A percentile compares a stretch with the other conserved stretches of the same genome.
phyloP scores from a whole-genome alignment of 495 filamentous ascomycete genomes.

The Penicillium parvum region DNA sequence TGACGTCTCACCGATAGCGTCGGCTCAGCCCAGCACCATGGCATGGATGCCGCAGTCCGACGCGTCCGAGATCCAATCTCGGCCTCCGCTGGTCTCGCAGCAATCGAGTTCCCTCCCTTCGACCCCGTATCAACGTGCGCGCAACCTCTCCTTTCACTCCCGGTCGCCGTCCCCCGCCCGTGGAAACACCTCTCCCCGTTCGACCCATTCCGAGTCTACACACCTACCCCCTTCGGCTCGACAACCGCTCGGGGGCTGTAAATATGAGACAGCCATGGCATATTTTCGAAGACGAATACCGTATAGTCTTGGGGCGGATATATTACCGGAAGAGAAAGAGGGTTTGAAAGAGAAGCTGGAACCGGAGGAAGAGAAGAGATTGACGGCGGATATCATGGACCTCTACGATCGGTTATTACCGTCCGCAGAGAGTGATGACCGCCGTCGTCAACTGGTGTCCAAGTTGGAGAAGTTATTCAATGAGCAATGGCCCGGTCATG shows the following conservation, averaged over 20 bases:
- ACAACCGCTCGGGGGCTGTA: slow-evolving; percentile 60
- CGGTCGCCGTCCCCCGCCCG: slow-evolving; percentile 81
- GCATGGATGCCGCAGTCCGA: slow-evolving; percentile 38
- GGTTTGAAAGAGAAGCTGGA: slow-evolving; percentile 62
- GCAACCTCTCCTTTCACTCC: slow-evolving; percentile 77
- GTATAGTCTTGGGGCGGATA: slow-evolving; percentile 79
- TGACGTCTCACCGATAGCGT: slow-evolving; percentile 43
- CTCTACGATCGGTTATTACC: slow-evolving; percentile 84
- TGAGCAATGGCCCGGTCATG: slow-evolving; percentile 81
- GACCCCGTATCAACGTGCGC: slow-evolving; percentile 84
- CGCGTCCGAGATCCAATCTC: slow-evolving; percentile 34
- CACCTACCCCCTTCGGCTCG: slow-evolving; percentile 63
- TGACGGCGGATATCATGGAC: slow-evolving; percentile 76
- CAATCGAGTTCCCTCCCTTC: slow-evolving; percentile 93
- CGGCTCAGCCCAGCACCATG: slow-evolving; percentile 40
- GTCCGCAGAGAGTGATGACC: slow-evolving; percentile 69
- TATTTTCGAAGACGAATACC: slow-evolving; percentile 78
- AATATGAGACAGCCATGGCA: slow-evolving; percentile 74
- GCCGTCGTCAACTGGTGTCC: slow-evolving; percentile 67
- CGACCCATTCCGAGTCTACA: slow-evolving; percentile 83
- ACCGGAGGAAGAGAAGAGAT: slow-evolving; percentile 68
- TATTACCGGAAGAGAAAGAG: slow-evolving; percentile 62
- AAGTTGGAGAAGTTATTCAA: slow-evolving; percentile 88
- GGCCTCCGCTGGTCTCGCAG: slow-evolving; percentile 48
- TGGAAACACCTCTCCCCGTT: slow-evolving; percentile 80